Evolutionary conservation across 1,139 yeast species (phyloP).

Genomic region (Candida sp.): DNA sequence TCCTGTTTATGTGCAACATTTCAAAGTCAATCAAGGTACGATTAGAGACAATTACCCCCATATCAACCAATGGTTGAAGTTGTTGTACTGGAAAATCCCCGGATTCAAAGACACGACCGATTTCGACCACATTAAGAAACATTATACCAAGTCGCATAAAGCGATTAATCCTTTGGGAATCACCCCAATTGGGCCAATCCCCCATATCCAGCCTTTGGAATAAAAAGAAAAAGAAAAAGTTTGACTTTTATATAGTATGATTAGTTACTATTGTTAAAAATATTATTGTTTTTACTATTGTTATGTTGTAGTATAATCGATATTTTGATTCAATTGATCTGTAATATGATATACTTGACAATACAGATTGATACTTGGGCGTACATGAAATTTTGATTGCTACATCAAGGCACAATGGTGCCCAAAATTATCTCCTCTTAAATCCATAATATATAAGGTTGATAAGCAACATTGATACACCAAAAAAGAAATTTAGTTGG

Average conservation of each 20-base stretch:
- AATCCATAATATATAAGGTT: too few relatives aligned
- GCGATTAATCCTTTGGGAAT: constrained; percentile 79
- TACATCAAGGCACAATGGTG: neutral
- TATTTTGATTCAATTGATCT: neutral
- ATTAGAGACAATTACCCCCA: constrained; percentile 80
- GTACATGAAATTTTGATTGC: neutral
- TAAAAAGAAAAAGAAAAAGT: too few relatives aligned
- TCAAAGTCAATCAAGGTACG: constrained; percentile 85
- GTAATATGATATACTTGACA: neutral
- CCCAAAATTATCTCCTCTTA: too few relatives aligned
- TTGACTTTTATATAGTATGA: too few relatives aligned
- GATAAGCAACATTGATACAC: too few relatives aligned
- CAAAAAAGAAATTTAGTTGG: too few relatives aligned
- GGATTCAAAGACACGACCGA: constrained; percentile 79
- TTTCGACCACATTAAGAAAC: constrained; percentile 86
- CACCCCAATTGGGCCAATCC: constrained; percentile 89
- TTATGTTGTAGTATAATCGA: neutral
- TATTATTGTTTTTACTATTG: neutral
- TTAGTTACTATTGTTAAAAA: too few relatives aligned
- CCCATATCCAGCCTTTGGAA: constrained; percentile 50
- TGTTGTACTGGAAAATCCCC: constrained; percentile 80
- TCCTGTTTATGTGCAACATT: constrained; percentile 90
- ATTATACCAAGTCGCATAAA: constrained; percentile 81
- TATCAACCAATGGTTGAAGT: constrained; percentile 75
- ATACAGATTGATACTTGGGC: neutral